Conservation (phyloP, 2,329 filamentous ascomycete genomes). For the Coniochaeta sp. region DNA sequence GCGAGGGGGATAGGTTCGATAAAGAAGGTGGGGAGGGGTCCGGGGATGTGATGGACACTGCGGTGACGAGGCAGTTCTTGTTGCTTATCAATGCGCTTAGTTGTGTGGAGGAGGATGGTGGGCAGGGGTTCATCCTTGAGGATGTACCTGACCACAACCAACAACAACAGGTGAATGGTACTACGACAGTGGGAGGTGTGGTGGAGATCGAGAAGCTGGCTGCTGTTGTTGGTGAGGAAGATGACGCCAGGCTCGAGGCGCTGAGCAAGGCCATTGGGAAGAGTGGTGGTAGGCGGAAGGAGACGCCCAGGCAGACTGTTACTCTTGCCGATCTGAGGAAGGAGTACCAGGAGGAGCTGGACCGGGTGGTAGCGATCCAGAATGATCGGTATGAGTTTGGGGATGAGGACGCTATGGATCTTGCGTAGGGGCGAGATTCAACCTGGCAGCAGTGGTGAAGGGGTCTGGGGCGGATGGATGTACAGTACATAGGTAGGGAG, state of each 20-base stretch:
- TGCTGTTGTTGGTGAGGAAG: constrained; percentile 8
- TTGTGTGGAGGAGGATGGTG: constrained; percentile 70
- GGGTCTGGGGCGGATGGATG: neutral
- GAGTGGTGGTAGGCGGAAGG: constrained; percentile 6
- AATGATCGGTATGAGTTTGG: constrained; percentile 79
- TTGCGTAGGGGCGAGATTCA: constrained; percentile 31
- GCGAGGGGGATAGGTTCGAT: constrained; percentile 50
- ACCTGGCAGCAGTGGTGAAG: too few relatives aligned
- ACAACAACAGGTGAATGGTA: constrained; percentile 4
- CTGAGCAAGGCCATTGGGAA: constrained; percentile 22
- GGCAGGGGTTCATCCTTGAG: constrained; percentile 75
- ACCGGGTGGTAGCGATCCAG: constrained; percentile 80
- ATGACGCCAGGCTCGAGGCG: constrained; percentile 15
- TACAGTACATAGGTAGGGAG: neutral
- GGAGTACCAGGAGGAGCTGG: constrained; percentile 85
- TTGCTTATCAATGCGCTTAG: constrained; percentile 87
- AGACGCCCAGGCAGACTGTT: constrained; percentile 64
- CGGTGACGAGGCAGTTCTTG: constrained; percentile 71
- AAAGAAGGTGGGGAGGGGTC: constrained; percentile 13
- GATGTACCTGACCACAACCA: constrained; percentile 25
- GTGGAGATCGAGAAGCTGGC: constrained; percentile 3
- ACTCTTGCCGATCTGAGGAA: constrained; percentile 80
- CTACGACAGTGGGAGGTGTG: constrained; percentile 6
- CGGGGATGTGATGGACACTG: constrained; percentile 54
- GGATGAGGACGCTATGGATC: constrained; percentile 39